Conservation (phyloP, 805 yeast genomes). For the Suhomyces tanzawaensis region DNA sequence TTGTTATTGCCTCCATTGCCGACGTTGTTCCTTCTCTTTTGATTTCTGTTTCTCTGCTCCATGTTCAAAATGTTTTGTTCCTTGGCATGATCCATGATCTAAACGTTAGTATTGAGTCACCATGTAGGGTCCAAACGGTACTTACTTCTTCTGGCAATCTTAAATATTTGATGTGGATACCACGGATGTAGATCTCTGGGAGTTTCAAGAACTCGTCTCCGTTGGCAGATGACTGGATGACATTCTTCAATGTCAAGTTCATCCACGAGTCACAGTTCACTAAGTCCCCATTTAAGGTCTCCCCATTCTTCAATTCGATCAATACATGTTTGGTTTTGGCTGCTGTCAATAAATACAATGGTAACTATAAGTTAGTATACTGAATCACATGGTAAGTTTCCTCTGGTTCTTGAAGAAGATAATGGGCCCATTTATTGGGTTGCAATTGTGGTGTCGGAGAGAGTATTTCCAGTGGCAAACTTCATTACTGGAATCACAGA, state of each 20-base stretch:
- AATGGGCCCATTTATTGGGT: too few species aligned
- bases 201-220: slow-evolving; percentile 63
- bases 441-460: too few species aligned
- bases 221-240: slow-evolving; percentile 58
- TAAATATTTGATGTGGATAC: slow-evolving; percentile 76
- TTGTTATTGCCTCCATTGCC: slow-evolving; percentile 14
- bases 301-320: slow-evolving; percentile 91
- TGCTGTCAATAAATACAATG: slow-evolving; percentile 84
- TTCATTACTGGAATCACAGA: too few species aligned
- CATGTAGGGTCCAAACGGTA: background rate
- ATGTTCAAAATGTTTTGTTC: slow-evolving; percentile 55
- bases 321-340: slow-evolving; percentile 85
- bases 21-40: slow-evolving; percentile 40
- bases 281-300: slow-evolving; percentile 78
- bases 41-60: slow-evolving; percentile 49
- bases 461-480: too few species aligned
- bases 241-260: slow-evolving; percentile 84
- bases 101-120: slow-evolving; percentile 8
- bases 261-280: slow-evolving; percentile 91
- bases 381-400: too few species aligned
- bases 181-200: slow-evolving; percentile 78
- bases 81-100: slow-evolving; percentile 69
- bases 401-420: too few species aligned
- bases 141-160: slow-evolving; percentile 64
- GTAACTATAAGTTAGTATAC: slow-evolving; percentile 54